Evolutionary conservation across 116 monocot genomes (phyloP).

Genomic region (Trichopus zeylanicus): DNA sequence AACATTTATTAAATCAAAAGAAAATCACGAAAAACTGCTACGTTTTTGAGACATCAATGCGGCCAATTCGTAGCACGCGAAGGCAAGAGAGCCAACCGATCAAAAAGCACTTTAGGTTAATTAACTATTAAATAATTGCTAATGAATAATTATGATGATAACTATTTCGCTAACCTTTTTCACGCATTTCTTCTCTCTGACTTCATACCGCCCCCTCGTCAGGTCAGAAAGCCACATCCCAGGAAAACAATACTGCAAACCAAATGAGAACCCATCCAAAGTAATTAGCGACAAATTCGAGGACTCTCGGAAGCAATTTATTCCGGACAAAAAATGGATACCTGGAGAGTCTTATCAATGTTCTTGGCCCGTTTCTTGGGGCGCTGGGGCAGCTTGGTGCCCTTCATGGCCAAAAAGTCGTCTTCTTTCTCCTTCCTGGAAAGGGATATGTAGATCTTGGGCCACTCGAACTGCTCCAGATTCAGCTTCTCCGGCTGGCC

Average conservation of each 20-base stretch:
- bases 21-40: neutral
- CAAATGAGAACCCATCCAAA: neutral
- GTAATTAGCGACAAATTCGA: neutral
- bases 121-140: too few relatives aligned
- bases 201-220: conserved; percentile 76
- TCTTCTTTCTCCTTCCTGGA: conserved; percentile 91
- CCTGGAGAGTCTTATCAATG: conserved; percentile 63
- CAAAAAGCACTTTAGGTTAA: neutral
- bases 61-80: neutral
- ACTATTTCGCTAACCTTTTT: conserved; percentile 43
- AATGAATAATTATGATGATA: neutral
- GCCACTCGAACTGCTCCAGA: conserved; percentile 61
- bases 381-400: conserved; percentile 70
- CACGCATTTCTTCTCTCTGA: conserved; percentile 78
- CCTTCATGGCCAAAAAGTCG: conserved; percentile 80
- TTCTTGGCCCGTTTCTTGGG: conserved; percentile 80
- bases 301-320: too few relatives aligned
- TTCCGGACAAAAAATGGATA: neutral
- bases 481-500: conserved; percentile 33
- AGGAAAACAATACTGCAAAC: conserved; percentile 65
- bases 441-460: conserved; percentile 62
- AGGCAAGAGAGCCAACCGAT: neutral
- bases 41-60: neutral
- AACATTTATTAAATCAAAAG: neutral
- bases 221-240: conserved; percentile 90